phyloP scores from a whole-genome alignment of 2,329 filamentous ascomycete genomes.

The Niveomyces coronatus region DNA sequence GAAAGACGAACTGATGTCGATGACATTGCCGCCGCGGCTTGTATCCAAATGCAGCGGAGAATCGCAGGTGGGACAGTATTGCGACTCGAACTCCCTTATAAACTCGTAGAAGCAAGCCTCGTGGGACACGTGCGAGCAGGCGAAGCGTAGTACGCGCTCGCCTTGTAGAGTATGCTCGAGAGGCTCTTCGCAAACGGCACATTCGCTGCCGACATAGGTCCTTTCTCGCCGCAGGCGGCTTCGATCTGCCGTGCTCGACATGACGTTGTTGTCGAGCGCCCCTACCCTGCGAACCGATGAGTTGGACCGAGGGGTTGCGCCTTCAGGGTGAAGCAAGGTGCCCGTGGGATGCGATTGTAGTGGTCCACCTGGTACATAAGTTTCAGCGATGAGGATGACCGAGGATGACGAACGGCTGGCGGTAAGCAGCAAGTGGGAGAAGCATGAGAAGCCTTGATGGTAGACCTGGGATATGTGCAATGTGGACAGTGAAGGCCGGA shows the following conservation, averaged over 20 bases:
- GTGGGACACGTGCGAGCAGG: conserved; percentile 92
- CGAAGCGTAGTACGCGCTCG: conserved; percentile 90
- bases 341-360: conserved; percentile 12
- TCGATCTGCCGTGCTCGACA: conserved; percentile 50
- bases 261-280: conserved; percentile 31
- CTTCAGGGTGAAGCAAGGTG: conserved; percentile 18
- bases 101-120: conserved; percentile 99
- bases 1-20: conserved; percentile 64
- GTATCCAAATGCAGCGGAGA: conserved; percentile 86
- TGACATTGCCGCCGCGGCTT: conserved; percentile 81
- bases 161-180: conserved; percentile 90
- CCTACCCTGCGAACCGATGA: conserved; percentile 26
- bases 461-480: background rate
- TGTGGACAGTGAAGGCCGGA: background rate
- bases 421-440: background rate
- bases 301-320: conserved; percentile 21
- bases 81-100: conserved; percentile 86
- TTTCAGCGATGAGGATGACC: background rate
- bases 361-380: conserved; percentile 1
- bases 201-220: conserved; percentile 91
- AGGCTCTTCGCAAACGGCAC: conserved; percentile 92
- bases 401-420: background rate
- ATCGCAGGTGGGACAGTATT: conserved; percentile 90
- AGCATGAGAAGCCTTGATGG: background rate
- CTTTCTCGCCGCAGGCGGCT: conserved; percentile 74